Evolutionary conservation across 306 rosid species (phyloP), one percentile per base, ranked within the genome.

Genomic region (Prunus fruticosa): DNA sequence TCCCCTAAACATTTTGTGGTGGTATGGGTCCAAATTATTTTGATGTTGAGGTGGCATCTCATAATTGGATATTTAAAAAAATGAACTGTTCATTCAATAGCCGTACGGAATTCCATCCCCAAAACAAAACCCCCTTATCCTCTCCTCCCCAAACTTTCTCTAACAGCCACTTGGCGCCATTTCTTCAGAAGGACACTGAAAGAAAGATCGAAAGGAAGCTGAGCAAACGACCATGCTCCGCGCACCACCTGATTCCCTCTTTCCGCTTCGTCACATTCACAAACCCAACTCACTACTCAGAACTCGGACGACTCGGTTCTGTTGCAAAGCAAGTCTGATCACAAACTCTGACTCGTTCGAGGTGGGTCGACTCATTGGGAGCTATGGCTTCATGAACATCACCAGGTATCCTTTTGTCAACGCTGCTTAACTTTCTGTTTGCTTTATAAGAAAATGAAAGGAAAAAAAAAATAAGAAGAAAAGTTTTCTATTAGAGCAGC

Each of bases 321-420:
- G 85, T 38, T 78, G 88, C 50, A 83, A 79, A 58, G 87, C 89
- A 22, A 81, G 69, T 19, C 87, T 92, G 27, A 83, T 91, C 79
- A 80, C 94, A 13, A 73, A 72, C 83, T 84, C 98, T 12, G 90
- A 94, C 50, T 94, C 84, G 41, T 94, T 94, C 84, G 88, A 92
- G 89, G 98, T 94, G 14, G 98, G 98, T 25, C 89, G 93, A 47
- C 84, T 92, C 75, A 80, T 94, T 23, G 98, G 96, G 12, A 90
- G 86, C 89, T 94, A 94, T 76, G 98, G 97, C 76, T 94, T 94
- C 93, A 89, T 94, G 84, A 94, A 94, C 54, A 52, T 94, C 69
- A 92, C 97, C 60, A 94, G 94, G 96, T 89, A 63, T 30, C 47
- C 6, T 12, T 30, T 23, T 25, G 1, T 13, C 53, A 20, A 34